Evolutionary conservation across 2,329 filamentous ascomycete species (phyloP).

Genomic region (Septoria linicola): DNA sequence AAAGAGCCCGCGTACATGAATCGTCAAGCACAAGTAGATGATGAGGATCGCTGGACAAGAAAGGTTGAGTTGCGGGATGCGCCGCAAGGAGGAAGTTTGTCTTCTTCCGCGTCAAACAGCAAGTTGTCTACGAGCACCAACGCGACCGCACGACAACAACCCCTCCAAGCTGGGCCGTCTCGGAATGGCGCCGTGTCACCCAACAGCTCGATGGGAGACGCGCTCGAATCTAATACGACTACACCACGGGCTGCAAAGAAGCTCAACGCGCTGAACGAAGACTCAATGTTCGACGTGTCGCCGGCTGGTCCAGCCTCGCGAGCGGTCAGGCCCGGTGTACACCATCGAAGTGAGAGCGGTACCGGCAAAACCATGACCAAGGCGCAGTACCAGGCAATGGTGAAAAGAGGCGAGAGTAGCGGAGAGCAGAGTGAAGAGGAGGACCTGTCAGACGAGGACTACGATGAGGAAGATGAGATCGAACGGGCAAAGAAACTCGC

Average conservation of each 20-base stretch:
- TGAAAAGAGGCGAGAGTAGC: constrained; percentile 59
- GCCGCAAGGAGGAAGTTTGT: constrained; percentile 12
- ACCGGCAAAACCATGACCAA: constrained; percentile 78
- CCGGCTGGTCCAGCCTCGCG: constrained; percentile 37
- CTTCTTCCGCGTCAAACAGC: constrained; percentile 12
- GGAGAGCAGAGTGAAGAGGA: constrained; percentile 40
- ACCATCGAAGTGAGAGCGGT: constrained; percentile 28
- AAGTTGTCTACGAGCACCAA: constrained; percentile 16
- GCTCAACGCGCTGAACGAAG: constrained; percentile 13
- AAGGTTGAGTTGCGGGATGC: constrained; percentile 27
- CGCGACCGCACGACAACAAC: constrained; percentile 2
- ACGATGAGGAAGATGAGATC: constrained; percentile 72
- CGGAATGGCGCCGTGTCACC: constrained; percentile 28
- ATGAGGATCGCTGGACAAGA: constrained; percentile 32
- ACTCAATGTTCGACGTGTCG: constrained; percentile 35
- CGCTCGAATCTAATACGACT: constrained; percentile 29
- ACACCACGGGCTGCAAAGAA: constrained; percentile 29
- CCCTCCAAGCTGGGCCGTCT: constrained; percentile 14
- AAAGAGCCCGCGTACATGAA: constrained; percentile 26
- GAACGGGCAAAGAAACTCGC: constrained; percentile 72
- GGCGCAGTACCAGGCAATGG: constrained; percentile 77
- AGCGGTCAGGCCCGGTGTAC: constrained; percentile 30
- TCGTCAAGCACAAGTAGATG: constrained; percentile 31
- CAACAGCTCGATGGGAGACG: constrained; percentile 27
- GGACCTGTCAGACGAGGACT: constrained; percentile 58